Base-by-base conservation (phyloP, 371 early-diverging fungal species). In the Mortierella sp. region DNA sequence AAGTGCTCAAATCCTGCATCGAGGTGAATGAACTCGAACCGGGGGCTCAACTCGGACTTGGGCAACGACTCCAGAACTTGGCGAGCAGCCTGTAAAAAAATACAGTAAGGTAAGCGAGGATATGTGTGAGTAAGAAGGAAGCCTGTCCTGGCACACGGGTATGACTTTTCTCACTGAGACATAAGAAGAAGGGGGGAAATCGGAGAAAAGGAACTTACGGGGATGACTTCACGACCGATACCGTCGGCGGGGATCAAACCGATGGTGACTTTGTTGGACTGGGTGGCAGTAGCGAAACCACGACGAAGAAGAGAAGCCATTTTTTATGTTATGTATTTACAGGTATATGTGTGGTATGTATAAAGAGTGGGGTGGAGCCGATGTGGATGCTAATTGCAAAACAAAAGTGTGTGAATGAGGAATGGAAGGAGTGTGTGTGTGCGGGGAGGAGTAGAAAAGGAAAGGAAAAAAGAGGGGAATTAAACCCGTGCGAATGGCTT, bases 1-100 rank as follows among this genome's bases (percentile, higher is more conserved):
- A 99, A 99, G 87, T 93, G 91, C 85, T 98, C 98, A 81, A 97
- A 99, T 71, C 99, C 99, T 76, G 98, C 98, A 76, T 97, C 96
- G 72, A 98, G 91, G 71, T 95, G 88, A 56, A 96, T 91, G 89
- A 97, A 98, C 54, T 90, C 90, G 83, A 97, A 95, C 48, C 88
- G 90, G 83, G 90, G 93, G 74, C 87, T 93, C 75, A 90, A 90
- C 18, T 81, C 83, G 46, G 76, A 74, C 81, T 85, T 88, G 76
- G 89, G 91, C 83, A 93, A 90, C 14, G 96, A 93, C 78, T 96
- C 95, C 63, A 98, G 93, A 49, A 97, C 96, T 81, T 91, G 93
- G 71, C 91, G 95, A 29, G 98, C 98, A 78, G 98, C 97, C 97
- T 96, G 90, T 35, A 51, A 10, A 0, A 11, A 4, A 14, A 14